Base-by-base conservation (phyloP, 2,329 filamentous ascomycete genomes). In the Aspergillus ochraceoroseus region DNA sequence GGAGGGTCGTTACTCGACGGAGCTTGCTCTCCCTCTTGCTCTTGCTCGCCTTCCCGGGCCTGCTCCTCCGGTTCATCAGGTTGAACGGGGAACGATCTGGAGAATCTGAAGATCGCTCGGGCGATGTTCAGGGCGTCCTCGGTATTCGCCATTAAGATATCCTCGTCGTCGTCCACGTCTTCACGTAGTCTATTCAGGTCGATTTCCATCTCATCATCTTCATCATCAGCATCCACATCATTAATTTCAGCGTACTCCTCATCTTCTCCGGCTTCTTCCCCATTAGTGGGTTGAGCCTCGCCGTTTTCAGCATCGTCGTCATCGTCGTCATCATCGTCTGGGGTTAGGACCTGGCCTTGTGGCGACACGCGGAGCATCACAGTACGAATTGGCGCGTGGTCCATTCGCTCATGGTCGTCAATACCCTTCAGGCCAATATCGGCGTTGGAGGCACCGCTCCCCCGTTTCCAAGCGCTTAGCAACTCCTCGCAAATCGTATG, bases 401-500 rank as follows among this genome's bases (percentile, higher is more conserved):
- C 80, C 29, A 83, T 73, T 31, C 71, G 70, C 49, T 85, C 80
- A 53, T 94, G 86, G 56, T 94, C 87, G 58, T 92, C 84, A 15
- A 94, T 82, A 7, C 87, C 87, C 50, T 82, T 77, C 58, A 80
- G 77, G 9, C 86, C 87, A 47, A 92, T 82, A 47, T 79, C 76
- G 13, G 80, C 83, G 61, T 96, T 90, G 30, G 76, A 82, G 5
- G 84, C 92, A 41, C 79, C 76, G 58, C 92, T 96, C 4, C 92
- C 92, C 50, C 83, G 79, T 20, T 82, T 79, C 92, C 92, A 98
- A 1, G 85, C 78, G 52, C 82, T 84, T 46, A 98, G 78, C 56
- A 96, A 76, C 63, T 98, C 87, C 62, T 96, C 87, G 57, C 92
- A 98, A 26, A 98, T 79, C 5, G 84, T 80, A 36, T 80, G 82